Conservation (phyloP, 2,329 filamentous ascomycete species). For the Ophiocordyceps camponoti-saundersi region DNA sequence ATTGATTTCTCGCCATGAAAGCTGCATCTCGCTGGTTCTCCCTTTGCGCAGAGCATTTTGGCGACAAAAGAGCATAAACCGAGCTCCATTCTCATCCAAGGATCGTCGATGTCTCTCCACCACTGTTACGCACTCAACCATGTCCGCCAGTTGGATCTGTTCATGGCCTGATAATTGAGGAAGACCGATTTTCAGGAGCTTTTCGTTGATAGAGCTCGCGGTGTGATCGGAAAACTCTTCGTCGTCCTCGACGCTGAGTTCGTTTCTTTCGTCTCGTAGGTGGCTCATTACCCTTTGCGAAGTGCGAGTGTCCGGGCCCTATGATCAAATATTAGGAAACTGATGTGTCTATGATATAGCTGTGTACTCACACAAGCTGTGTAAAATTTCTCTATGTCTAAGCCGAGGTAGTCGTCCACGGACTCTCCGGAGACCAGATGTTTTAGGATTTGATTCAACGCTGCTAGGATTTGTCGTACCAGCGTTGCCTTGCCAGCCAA, state of each 20-base stretch:
- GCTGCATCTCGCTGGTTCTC: slow-evolving; percentile 44
- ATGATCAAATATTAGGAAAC: neutral
- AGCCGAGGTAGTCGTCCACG: slow-evolving; percentile 61
- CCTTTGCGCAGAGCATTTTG: slow-evolving; percentile 58
- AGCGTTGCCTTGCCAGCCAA: slow-evolving; percentile 57
- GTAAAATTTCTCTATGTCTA: slow-evolving; percentile 1
- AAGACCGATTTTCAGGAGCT: slow-evolving; percentile 56
- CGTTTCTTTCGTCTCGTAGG: neutral
- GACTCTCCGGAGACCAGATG: slow-evolving; percentile 69
- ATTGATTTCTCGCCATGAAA: slow-evolving; percentile 65
- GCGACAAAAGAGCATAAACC: slow-evolving; percentile 76
- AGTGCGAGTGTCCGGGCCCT: neutral
- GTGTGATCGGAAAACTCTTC: slow-evolving; percentile 55
- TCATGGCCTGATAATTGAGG: slow-evolving; percentile 70
- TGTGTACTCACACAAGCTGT: neutral
- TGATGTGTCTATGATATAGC: neutral
- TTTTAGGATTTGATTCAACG: slow-evolving; percentile 60
- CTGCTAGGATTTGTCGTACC: slow-evolving; percentile 56
- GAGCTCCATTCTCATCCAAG: slow-evolving; percentile 76
- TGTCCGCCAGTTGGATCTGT: slow-evolving; percentile 71
- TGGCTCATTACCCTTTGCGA: slow-evolving; percentile 10
- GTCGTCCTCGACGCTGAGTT: slow-evolving; percentile 30
- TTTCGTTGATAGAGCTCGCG: slow-evolving; percentile 55
- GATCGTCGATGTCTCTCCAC: slow-evolving; percentile 78
- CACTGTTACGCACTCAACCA: slow-evolving; percentile 66